Percentiles rank a stretch among this genome's conserved stretches.
Conservation (phyloP, 208 protist genomes). For the Leishmania braziliensis region DNA sequence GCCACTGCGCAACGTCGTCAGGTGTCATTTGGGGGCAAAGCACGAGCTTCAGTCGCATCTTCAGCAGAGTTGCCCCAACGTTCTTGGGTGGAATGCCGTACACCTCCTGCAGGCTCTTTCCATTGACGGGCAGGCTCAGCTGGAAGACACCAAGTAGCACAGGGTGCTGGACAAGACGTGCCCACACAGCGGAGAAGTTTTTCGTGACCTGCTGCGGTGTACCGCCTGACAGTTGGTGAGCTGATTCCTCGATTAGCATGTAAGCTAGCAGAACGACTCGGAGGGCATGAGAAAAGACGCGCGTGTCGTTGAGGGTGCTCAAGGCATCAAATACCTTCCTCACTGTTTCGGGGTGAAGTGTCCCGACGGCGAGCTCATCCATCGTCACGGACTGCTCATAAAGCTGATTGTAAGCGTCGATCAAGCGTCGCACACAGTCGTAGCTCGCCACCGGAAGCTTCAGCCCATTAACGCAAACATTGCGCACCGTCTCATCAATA, state of each 20-base stretch:
- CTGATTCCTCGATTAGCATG: slow-evolving; percentile 40
- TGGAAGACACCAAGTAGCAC: slow-evolving; percentile 50
- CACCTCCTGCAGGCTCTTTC: slow-evolving; percentile 58
- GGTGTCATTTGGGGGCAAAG: slow-evolving; percentile 42
- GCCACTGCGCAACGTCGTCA: slow-evolving; percentile 25
- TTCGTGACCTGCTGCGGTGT: background rate
- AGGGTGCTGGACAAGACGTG: slow-evolving; percentile 36
- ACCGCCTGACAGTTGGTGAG: background rate
- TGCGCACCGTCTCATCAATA: slow-evolving; percentile 52
- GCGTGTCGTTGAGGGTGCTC: slow-evolving; percentile 54
- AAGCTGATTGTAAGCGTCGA: slow-evolving; percentile 72
- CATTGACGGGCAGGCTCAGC: slow-evolving; percentile 60
- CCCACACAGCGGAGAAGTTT: slow-evolving; percentile 36
- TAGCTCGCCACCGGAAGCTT: slow-evolving; percentile 63
- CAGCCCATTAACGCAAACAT: slow-evolving; percentile 76
- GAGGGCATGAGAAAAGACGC: slow-evolving; percentile 45
- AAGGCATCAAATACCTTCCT: slow-evolving; percentile 61
- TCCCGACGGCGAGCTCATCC: slow-evolving; percentile 13
- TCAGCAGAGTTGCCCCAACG: slow-evolving; percentile 53
- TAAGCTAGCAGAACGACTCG: slow-evolving; percentile 66
- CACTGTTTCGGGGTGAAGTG: slow-evolving; percentile 32
- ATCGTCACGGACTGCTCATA: slow-evolving; percentile 24
- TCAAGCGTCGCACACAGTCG: slow-evolving; percentile 63
- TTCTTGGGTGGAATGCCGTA: slow-evolving; percentile 45
- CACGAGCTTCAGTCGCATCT: slow-evolving; percentile 57